Base-by-base conservation (phyloP, 2,329 filamentous ascomycete species). In the Huntiella moniliformis region DNA sequence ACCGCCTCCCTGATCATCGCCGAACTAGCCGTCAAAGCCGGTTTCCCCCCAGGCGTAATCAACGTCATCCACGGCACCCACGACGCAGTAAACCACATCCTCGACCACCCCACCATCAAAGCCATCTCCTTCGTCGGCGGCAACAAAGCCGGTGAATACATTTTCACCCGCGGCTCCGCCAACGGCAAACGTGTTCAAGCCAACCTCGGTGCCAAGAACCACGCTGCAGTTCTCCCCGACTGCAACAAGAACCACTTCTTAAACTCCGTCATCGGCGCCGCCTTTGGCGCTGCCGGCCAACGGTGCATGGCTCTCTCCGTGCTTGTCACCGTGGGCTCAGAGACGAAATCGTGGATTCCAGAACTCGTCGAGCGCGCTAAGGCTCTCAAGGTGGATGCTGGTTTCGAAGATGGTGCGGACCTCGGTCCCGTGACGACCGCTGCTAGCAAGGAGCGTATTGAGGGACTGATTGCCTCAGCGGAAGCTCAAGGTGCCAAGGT, bases 171-270 rank as follows among this genome's bases (percentile, higher is more conserved):
- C 47, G 83, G 76, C 31, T 85, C 81, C 1, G 82, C 82, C 57
- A 85, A 88, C 56, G 83, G 84, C 57, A 91, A 91, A 72, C 79
- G 83, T 56, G 82, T 87, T 31, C 84, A 91, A 65, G 83, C 83
- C 60, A 91, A 91, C 64, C 65, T 91, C 51, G 84, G 83, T 36
- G 83, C 83, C 53, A 91, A 91, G 73, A 91, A 91, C 69, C 83
- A 91, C 61, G 82, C 82, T 22, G 80, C 81, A 45, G 77, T 91
- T 28, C 72, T 88, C 51, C 83, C 83, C 13, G 83, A 91, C 66
- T 82, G 78, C 67, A 87, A 91, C 68, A 88, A 86, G 73, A 87
- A 91, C 67, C 81, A 87, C 56, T 83, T 85, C 53, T 66, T 91
- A 56, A 91, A 88, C 64, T 79, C 81, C 38, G 82, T 91, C 52